Evolutionary conservation across 2,329 filamentous ascomycete species (phyloP), one percentile per base, ranked within the genome.

Genomic region (Drechslerella stenobrocha): DNA sequence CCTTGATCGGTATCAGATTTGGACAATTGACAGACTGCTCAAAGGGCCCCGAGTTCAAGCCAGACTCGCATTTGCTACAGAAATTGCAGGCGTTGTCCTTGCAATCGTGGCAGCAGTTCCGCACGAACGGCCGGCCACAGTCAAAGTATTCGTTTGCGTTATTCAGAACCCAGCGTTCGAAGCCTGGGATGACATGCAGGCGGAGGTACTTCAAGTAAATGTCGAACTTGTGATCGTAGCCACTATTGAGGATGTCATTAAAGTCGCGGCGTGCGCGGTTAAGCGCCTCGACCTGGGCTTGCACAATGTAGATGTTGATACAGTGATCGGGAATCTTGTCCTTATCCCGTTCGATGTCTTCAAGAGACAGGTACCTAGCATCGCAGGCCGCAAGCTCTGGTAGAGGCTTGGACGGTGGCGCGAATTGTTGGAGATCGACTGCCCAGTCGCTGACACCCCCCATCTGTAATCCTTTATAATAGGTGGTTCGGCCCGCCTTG

Each of bases 361-460:
- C 56, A 1, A 59, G 28, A 9, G 46, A 51, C 20, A 32, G 28
- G 26, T 59, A 52, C 11, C 11, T 22, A 5, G 20, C 42, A 24
- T 45, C 37, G 9, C 52, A 55, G 26, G 28, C 15, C n/a, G 52
- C 15, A 8, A 46, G 23, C 34, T 6, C 46, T 34, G 42, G 34
- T 42, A 24, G 51, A 30, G 28, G 5, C 11, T 30, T 5, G 5
- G 28, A 11, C 5, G 11, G 28, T 5, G 28, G 28, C 28, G 28
- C 46, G 35, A 51, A 51, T 2, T 32, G 32, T 52, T 59, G 56
- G 13, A 59, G 40, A 15, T 59, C 56, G 42, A 59, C 56, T 7
- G 46, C 56, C 56, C 56, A 59, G 15, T 59, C 56, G 44, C 24
- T 51, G 11, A 59, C 28, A 13, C 56, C 56, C 5, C 56, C 56